Evolutionary conservation across 164 flowering plant species (phyloP), one percentile per base, ranked within the genome.

Genomic region (Magnolia kwangsiensis): DNA sequence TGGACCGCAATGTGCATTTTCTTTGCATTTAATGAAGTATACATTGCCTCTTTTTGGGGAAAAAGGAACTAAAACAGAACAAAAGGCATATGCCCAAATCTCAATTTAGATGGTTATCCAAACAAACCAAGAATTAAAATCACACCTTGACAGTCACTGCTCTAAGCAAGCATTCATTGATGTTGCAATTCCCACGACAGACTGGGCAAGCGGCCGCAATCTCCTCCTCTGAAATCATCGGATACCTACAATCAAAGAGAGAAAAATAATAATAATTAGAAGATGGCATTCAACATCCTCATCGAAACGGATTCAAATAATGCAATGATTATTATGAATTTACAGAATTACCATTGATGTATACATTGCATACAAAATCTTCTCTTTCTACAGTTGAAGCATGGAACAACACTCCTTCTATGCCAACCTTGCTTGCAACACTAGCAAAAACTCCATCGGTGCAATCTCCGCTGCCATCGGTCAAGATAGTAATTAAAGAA

Each of bases 341-440:
- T 1, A 13, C 49, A 7, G 31, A 45, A 18, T 55, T 83, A 88
- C 91, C 91, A 88, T 14, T 27, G 78, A 0, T 31, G 11, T 7
- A 87, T 29, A 74, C 91, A 89, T 0, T 81, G 88, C 49, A 78
- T 49, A 69, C 91, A 89, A 75, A 23, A 87, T 13, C 90, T 72
- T 78, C 81, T 89, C 23, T 71, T 73, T 7, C 73, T 72, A 31
- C 92, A 87, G 0, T 31, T 74, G 20, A n/a, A 59, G 78, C 90
- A 89, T 50, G 80, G 45, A 19, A 89, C 84, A 72, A 87, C 86
- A 19, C 76, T 45, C 23, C 83, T 23, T 23, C 24, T 23, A n/a
- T n/a, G n/a, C n/a, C n/a, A n/a, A n/a, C n/a, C n/a, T n/a, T n/a
- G n/a, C n/a, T n/a, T n/a, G n/a, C n/a, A n/a, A n/a, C n/a, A n/a